phyloP scores from a whole-genome alignment of 306 rosid species.

The Ziziphus jujuba region DNA sequence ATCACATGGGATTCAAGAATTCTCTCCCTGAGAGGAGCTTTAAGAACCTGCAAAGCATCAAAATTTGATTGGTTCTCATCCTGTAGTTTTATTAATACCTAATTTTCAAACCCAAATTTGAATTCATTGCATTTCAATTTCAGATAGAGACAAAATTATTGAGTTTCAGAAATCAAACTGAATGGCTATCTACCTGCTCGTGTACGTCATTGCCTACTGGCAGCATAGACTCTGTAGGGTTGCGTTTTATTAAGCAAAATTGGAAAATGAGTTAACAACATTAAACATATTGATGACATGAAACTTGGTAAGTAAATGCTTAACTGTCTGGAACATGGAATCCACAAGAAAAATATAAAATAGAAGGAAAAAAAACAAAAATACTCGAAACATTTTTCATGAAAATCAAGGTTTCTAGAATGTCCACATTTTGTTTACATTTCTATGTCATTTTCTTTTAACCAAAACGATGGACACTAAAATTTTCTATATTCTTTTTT shows the following conservation, averaged over 20 bases:
- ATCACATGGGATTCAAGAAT: constrained; percentile 23
- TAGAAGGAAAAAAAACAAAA: not conserved
- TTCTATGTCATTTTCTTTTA: no score
- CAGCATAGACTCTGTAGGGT: constrained; percentile 1
- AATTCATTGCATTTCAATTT: not conserved
- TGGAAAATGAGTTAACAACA: not conserved
- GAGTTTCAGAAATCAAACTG: not conserved
- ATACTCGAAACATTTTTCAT: no score
- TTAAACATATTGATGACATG: not conserved
- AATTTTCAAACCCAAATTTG: not conserved
- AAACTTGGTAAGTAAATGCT: not conserved
- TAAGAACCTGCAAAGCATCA: constrained; percentile 14
- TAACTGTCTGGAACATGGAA: not conserved
- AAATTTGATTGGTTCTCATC: not conserved
- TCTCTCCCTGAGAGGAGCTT: constrained; percentile 24
- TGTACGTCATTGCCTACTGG: not conserved
- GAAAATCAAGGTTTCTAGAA: no score
- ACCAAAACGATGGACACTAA: no score
- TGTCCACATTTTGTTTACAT: no score
- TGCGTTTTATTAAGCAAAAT: constrained; percentile 7
- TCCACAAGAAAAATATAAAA: no score
- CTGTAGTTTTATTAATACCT: not conserved
- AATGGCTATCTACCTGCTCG: constrained; percentile 17
- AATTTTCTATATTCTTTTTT: no score
- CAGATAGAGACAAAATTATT: not conserved